These are phyloP conservation scores for Cucumis sativus DNA, from an alignment of 306 rosid genomes.

Conservation along the genomic window Cucumber_9930_V3 NC_026659.2:4244501-4245000, in stretches of 20 bases:
- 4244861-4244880: background rate
- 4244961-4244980: background rate
- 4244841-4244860: background rate
- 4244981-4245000: background rate
- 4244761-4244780: slow-evolving; percentile 20
- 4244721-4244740: slow-evolving; percentile 1
- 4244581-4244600: slow-evolving; percentile 53
- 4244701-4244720: background rate
- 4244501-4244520: slow-evolving; percentile 64
- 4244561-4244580: slow-evolving; percentile 58
- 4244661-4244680: slow-evolving; percentile 55
- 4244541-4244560: slow-evolving; percentile 76
- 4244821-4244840: background rate
- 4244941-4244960: background rate
- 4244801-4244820: too few species aligned
- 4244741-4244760: background rate
- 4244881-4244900: slow-evolving; percentile 11
- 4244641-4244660: slow-evolving; percentile 70
- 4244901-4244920: background rate
- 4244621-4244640: slow-evolving; percentile 69
- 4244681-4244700: slow-evolving; percentile 22
- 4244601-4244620: slow-evolving; percentile 67
- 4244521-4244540: slow-evolving; percentile 54
- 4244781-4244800: background rate
- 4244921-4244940: background rate